Evolutionary conservation across 1,284 basidiomycete genomes (phyloP).

Genomic region (Sparassis latifolia): DNA sequence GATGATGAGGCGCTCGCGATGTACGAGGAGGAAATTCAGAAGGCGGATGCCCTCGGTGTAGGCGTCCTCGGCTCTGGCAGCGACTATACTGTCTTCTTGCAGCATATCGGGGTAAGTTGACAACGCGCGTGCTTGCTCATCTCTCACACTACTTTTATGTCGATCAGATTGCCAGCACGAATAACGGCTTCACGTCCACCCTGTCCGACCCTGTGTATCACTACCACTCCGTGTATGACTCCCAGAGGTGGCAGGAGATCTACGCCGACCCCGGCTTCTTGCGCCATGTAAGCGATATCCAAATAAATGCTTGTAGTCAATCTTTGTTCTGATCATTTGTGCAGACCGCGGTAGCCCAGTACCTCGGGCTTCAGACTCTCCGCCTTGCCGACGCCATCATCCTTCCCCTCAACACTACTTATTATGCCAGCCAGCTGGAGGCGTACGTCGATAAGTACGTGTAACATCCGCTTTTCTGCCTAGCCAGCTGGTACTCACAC

Average conservation of each 20-base stretch:
- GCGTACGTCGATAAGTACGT: constrained; percentile 43
- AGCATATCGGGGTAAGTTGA: constrained; percentile 38
- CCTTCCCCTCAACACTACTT: constrained; percentile 71
- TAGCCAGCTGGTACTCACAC: neutral
- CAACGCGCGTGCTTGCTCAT: neutral
- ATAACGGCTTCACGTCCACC: constrained; percentile 43
- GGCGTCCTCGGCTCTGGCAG: constrained; percentile 47
- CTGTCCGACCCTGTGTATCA: constrained; percentile 64
- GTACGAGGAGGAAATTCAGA: constrained; percentile 16
- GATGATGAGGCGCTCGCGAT: constrained; percentile 18
- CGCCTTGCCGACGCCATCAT: constrained; percentile 54
- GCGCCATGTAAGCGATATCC: constrained; percentile 43
- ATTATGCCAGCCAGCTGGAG: constrained; percentile 52
- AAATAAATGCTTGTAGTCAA: neutral
- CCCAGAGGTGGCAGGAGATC: constrained; percentile 61
- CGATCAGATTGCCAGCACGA: constrained; percentile 39
- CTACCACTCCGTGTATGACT: constrained; percentile 76
- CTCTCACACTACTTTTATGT: neutral
- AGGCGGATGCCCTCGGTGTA: constrained; percentile 26
- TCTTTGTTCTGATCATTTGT: neutral
- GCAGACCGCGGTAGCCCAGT: constrained; percentile 61
- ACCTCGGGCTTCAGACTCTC: constrained; percentile 57
- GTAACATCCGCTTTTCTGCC: neutral
- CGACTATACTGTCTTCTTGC: constrained; percentile 79
- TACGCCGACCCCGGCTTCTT: constrained; percentile 73